Evolutionary conservation across 495 filamentous ascomycete genomes (phyloP).

Genomic region (Penicillium waksmanii): DNA sequence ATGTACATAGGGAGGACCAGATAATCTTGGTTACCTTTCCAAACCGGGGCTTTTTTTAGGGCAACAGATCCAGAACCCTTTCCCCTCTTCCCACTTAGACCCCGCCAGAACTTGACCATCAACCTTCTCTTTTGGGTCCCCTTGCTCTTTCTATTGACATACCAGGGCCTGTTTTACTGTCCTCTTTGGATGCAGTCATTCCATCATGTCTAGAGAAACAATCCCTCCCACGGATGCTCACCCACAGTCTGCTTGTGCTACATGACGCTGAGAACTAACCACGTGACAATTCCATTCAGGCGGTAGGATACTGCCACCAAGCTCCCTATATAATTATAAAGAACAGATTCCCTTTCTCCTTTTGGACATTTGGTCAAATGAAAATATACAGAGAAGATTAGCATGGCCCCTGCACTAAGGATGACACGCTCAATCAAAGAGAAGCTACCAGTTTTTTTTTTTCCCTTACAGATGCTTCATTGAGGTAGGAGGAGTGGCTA

Average conservation of each 20-base stretch:
- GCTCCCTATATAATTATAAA: not conserved
- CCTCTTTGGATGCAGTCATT: too few species aligned
- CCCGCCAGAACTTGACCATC: not conserved
- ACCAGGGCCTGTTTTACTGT: not conserved
- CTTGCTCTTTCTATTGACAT: not conserved
- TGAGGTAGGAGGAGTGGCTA: not conserved
- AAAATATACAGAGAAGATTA: slow-evolving; percentile 93
- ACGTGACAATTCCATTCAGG: not conserved
- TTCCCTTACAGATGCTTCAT: slow-evolving; percentile 6
- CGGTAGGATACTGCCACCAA: not conserved
- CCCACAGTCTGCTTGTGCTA: too few species aligned
- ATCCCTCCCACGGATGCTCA: too few species aligned
- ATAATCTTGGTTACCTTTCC: not conserved
- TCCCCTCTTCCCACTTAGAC: not conserved
- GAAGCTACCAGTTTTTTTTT: slow-evolving; percentile 63
- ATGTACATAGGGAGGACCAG: too few species aligned
- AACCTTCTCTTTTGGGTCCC: not conserved
- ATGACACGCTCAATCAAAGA: slow-evolving; percentile 99
- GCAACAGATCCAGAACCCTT: not conserved
- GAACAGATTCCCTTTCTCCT: slow-evolving; percentile 61
- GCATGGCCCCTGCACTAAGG: slow-evolving; percentile 99
- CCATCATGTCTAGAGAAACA: too few species aligned
- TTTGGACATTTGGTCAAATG: slow-evolving; percentile 80
- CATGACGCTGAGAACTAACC: too few species aligned
- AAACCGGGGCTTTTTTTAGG: not conserved